A percentile compares a stretch with the other conserved stretches of the same genome.
phyloP scores from a whole-genome alignment of 2,329 filamentous ascomycete genomes.

The Arthrobotrys sphaeroides region DNA sequence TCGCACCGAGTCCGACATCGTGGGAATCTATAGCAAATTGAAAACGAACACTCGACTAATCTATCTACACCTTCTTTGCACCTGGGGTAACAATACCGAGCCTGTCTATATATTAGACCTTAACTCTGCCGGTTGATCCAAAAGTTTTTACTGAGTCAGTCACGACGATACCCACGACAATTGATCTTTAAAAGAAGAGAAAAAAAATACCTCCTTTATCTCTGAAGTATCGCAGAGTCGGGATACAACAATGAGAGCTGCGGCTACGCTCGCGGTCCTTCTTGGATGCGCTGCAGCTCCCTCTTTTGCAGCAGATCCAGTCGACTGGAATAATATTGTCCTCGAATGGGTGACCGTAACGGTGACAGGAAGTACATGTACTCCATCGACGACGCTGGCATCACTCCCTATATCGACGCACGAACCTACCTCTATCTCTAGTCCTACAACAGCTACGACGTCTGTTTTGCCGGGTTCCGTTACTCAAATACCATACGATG shows the following conservation, averaged over 20 bases:
- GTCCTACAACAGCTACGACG: neutral
- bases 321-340: constrained; percentile 41
- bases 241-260: constrained; percentile 17
- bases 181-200: no score
- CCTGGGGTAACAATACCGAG: neutral
- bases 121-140: neutral
- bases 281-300: constrained; percentile 3
- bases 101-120: neutral
- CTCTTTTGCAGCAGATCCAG: constrained; percentile 22
- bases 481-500: constrained; percentile 12
- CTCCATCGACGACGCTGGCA: neutral
- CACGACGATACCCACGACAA: neutral
- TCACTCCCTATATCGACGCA: neutral
- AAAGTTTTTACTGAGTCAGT: neutral
- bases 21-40: neutral
- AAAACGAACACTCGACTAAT: neutral
- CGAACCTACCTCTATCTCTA: neutral
- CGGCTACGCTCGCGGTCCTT: constrained; percentile 25
- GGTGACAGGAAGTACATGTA: constrained; percentile 12
- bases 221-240: neutral
- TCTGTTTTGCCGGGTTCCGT: neutral
- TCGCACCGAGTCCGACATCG: constrained; percentile 14
- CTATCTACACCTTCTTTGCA: neutral
- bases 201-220: neutral
- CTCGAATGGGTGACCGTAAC: constrained; percentile 49